Evolutionary conservation across 106 monocot species (phyloP).

Genomic region (Dioscorea dumetorum): DNA sequence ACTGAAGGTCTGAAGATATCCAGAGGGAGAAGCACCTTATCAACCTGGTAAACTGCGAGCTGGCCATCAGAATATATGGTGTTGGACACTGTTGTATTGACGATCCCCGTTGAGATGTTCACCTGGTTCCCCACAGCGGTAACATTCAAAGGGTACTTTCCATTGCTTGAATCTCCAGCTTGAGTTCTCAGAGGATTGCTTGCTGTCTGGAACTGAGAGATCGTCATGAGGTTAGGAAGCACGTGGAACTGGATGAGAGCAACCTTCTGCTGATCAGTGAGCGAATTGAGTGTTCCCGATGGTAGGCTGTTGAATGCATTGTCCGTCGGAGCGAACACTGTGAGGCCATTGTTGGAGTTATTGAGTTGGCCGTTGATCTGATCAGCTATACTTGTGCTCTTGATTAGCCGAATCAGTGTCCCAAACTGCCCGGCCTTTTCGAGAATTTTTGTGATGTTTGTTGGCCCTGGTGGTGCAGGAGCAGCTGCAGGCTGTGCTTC

Average conservation of each 20-base stretch:
- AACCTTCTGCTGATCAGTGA: constrained; percentile 72
- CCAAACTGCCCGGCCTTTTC: constrained; percentile 76
- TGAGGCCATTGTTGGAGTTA: constrained; percentile 58
- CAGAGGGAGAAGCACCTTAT: constrained; percentile 61
- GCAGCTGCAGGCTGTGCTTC: constrained; percentile 30
- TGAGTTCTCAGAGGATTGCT: constrained; percentile 89
- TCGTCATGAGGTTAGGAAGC: constrained; percentile 25
- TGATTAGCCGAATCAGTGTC: constrained; percentile 52
- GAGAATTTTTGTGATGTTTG: constrained; percentile 61
- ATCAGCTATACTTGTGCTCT: constrained; percentile 44
- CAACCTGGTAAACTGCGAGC: constrained; percentile 66
- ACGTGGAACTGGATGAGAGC: constrained; percentile 72
- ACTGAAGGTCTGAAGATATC: constrained; percentile 33
- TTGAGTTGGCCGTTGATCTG: constrained; percentile 85
- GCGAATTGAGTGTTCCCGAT: constrained; percentile 73
- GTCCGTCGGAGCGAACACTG: constrained; percentile 80
- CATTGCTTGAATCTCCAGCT: constrained; percentile 45
- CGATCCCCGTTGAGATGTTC: constrained; percentile 70
- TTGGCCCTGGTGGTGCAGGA: constrained; percentile 49
- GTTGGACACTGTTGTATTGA: constrained; percentile 54
- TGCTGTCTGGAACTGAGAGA: constrained; percentile 56
- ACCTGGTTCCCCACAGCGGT: constrained; percentile 55
- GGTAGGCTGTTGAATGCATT: constrained; percentile 68
- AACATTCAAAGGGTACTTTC: constrained; percentile 56
- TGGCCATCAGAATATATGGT: constrained; percentile 40